Base-by-base conservation (phyloP, 371 early-diverging fungal species). In the Actinomortierella ambigua region DNA sequence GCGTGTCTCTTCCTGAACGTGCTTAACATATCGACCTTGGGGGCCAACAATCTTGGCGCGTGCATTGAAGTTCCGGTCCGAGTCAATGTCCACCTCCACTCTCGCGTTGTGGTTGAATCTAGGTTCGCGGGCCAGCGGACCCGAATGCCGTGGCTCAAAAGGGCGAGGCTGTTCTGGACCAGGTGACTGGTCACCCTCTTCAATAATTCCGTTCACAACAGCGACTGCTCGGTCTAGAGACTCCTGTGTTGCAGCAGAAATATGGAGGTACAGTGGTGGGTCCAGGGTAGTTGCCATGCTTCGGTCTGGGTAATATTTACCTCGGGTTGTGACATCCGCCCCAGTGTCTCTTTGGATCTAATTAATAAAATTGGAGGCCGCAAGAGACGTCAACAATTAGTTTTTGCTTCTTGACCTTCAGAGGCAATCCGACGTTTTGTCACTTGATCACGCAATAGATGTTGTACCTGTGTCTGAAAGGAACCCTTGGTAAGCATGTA, bases 1-100 rank as follows among this genome's bases (percentile, higher is more conserved):
- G 1, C 86, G 83, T 2, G 96, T 92, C 59, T 89, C 90, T 52
- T 83, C 84, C 64, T 94, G 91, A 59, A 95, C 93, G 69, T 93
- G 93, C 75, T 94, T 93, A 28, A 95, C 90, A 78, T 90, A 93
- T 15, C 86, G 84, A 26, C 96, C 96, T 18, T 78, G 63, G 1
- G 93, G 93, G 9, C 96, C 96, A 40, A 95, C 89, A 47, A 95
- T 85, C 75, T 95, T 95, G 18, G 92, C 91, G 15, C 93, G 83
- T 29, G 90, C 79, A 63, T 94, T 91, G 75, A 92, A 94, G 6
- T 80, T 81, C 18, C 88, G 85, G 22, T 85, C 87, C 0, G 88
- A 84, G 42, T 88, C 90, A 18, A 93, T 84, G 4, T 85, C 88
- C 8, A 95, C 84, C 46, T 77, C 83, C 4, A 95, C 81, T 65